Base-by-base conservation (phyloP, 352 stramenopile species). In the Detonula confervacea region DNA sequence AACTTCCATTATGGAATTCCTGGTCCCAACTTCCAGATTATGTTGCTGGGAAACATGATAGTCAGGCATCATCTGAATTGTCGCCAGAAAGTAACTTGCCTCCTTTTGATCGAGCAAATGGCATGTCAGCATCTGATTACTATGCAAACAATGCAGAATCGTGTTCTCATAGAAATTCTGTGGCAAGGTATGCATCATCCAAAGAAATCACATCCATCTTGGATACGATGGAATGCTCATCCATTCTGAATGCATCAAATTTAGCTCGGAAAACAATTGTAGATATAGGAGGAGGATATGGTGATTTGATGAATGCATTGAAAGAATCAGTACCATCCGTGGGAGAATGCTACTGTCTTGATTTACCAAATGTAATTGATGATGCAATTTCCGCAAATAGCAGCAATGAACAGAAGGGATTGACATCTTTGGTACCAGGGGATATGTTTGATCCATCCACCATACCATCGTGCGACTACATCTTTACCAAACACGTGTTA, bases 401-500 rank as follows among this genome's bases (percentile, higher is more conserved):
- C 14, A 59, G 2, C 20, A 59, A 39, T 16, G 33, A 66, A 14
- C 11, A 60, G 5, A 25, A 46, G 71, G 61, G 49, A 18, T 39
- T 44, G 11, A 52, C 78, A 52, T 54, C 29, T 55, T 55, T 87
- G 5, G 75, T 87, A 24, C 22, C 44, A 20, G 83, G 83, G 12
- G 65, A 89, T 70, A 80, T 87, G 39, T 86, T 89, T 56, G 78
- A 89, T 60, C 24, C 66, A 56, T 42, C 60, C 37, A 83, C 73
- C 12, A 87, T 89, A 37, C 83, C 83, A 2, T 4, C 12, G 49
- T 85, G 79, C 49, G 83, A 89, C 63, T 71, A 77, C 5, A 89
- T 89, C 67, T 64, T 89, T 29, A 85, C 81, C 64, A 89, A 89
- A 73, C 83, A 89, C 47, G 71, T 89, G 3, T 70, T 85, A 12